Evolutionary conservation across 352 stramenopile genomes (phyloP), one percentile per base, ranked within the genome.

Genomic region (Globisporangium rhizosaccharum): DNA sequence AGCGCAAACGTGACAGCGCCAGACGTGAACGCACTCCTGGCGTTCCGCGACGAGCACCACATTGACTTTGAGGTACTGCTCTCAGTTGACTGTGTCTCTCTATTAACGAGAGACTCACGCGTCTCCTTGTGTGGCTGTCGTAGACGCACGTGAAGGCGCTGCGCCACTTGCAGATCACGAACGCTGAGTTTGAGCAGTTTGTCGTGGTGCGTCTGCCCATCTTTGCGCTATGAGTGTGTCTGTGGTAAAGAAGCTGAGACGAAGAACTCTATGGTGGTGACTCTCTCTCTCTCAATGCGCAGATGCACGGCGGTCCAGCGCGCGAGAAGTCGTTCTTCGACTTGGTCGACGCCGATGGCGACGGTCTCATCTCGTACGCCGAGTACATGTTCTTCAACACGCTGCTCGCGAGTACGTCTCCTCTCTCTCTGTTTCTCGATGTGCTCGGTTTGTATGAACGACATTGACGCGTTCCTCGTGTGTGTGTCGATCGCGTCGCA

Each of bases 301-400:
- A 83, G 68, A 60, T 88, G 17, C 80, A 90, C 47, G 82, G 82
- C 1, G 79, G 80, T 2, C 83, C 85, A 0, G 68, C 59, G 50
- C 82, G 71, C 23, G 51, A 66, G 9, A 85, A 88, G 61, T 84
- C 81, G 30, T 96, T 95, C 62, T 93, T 92, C 53, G 83, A 91
- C 51, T 45, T 95, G 41, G 80, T 96, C 41, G 85, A 96, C 58
- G 79, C 83, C 10, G 87, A 96, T 45, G 84, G 85, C 14, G 87
- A 96, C 65, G 87, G 87, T 0, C 67, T 95, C 30, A 95, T 96
- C 58, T 92, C 80, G 57, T 96, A 94, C 66, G 58, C 80, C 18
- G 85, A 96, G 77, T 96, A 91, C 74, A 92, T 94, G 75, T 90
- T 95, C 65, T 94, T 95, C 70, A 87, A 88, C 57, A 93, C 82